Evolutionary conservation across 495 filamentous ascomycete genomes (phyloP).

Genomic region (Penicillium flavigenum): DNA sequence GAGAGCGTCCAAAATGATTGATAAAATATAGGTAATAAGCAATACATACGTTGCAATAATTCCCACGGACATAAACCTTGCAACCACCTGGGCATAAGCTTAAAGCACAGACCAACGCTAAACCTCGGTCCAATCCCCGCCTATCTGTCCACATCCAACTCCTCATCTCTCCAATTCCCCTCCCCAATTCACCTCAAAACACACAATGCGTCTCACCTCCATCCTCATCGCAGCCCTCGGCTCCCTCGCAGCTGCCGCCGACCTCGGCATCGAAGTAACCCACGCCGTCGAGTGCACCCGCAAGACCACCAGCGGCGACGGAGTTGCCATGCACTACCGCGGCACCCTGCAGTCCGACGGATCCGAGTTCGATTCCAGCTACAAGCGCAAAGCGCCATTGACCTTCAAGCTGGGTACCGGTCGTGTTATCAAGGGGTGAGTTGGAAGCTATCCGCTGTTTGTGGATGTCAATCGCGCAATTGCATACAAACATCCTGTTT

Average conservation of each 20-base stretch:
- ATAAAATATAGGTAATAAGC: no score
- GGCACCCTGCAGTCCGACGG: slow-evolving; percentile 64
- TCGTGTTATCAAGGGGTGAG: slow-evolving; percentile 81
- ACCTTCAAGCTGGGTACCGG: slow-evolving; percentile 75
- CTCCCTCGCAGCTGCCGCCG: slow-evolving; percentile 45
- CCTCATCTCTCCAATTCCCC: not conserved
- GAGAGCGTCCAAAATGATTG: not conserved
- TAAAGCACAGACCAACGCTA: slow-evolving; percentile 17
- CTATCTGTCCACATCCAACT: slow-evolving; percentile 12
- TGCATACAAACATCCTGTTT: not conserved
- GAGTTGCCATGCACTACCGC: slow-evolving; percentile 80
- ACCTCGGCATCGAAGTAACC: slow-evolving; percentile 73
- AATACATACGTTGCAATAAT: no score
- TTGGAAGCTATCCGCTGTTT: slow-evolving; percentile 1
- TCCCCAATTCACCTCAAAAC: not conserved
- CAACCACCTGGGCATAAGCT: not conserved
- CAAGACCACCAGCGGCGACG: slow-evolving; percentile 74
- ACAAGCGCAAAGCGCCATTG: slow-evolving; percentile 73
- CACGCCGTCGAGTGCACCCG: slow-evolving; percentile 68
- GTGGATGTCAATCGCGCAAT: not conserved
- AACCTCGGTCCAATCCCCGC: slow-evolving; percentile 2
- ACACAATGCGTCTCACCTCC: slow-evolving; percentile 37
- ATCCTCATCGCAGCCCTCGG: slow-evolving; percentile 57
- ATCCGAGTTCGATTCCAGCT: slow-evolving; percentile 59
- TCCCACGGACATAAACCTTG: not conserved